Evolutionary conservation across 106 monocot species (phyloP).

Genomic region (Phalaenopsis equestris): DNA sequence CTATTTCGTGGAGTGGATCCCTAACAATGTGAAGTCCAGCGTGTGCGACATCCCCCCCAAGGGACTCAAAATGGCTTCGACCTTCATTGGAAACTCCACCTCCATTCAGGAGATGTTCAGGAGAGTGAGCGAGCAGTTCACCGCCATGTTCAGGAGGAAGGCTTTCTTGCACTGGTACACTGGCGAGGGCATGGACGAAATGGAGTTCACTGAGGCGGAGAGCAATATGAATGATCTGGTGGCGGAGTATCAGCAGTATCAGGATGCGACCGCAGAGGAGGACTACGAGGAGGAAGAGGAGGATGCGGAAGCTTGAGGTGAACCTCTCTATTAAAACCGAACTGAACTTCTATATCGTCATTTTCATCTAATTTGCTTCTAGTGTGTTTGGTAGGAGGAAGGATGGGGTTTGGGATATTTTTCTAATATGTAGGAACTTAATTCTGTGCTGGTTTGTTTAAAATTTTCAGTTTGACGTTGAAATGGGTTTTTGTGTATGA

Average conservation of each 20-base stretch:
- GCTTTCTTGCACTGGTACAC: slow-evolving; percentile 20
- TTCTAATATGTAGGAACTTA: too few relatives aligned
- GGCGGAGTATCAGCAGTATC: slow-evolving; percentile 18
- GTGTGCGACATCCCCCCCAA: slow-evolving; percentile 52
- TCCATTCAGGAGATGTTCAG: slow-evolving; percentile 20
- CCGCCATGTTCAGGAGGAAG: slow-evolving; percentile 14
- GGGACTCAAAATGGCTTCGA: slow-evolving; percentile 13
- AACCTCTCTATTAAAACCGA: too few relatives aligned
- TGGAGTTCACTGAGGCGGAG: slow-evolving; percentile 19
- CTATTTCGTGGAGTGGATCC: slow-evolving; percentile 84
- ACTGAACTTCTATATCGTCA: too few relatives aligned
- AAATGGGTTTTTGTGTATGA: too few relatives aligned
- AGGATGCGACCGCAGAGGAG: slow-evolving; percentile 13
- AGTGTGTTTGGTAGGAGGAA: too few relatives aligned
- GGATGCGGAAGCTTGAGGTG: not conserved
- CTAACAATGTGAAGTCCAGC: slow-evolving; percentile 75
- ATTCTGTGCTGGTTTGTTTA: too few relatives aligned
- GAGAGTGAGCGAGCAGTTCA: slow-evolving; percentile 14
- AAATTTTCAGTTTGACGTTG: too few relatives aligned
- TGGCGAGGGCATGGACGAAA: slow-evolving; percentile 17
- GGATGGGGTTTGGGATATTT: too few relatives aligned
- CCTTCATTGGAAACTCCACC: slow-evolving; percentile 7
- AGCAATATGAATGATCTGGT: slow-evolving; percentile 18
- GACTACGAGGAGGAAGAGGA: slow-evolving; percentile 6
- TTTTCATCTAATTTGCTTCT: too few relatives aligned